Evolutionary conservation across 2,329 filamentous ascomycete genomes (phyloP), one percentile per base, ranked within the genome.

Genomic region (Hymenoscyphus repandus): DNA sequence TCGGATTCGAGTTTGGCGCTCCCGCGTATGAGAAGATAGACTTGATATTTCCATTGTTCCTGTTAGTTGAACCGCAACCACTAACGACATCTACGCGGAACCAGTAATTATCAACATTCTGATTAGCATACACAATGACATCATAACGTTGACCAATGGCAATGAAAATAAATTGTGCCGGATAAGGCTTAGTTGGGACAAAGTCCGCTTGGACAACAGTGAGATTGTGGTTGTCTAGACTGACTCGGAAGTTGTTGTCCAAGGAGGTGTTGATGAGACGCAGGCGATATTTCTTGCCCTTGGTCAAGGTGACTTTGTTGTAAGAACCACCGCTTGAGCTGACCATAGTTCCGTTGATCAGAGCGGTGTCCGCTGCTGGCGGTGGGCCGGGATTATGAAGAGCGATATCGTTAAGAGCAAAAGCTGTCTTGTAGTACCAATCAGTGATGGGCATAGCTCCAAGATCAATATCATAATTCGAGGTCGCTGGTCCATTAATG

Each of bases 121-220:
- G 64, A 47, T 74, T 61, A 6, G 75, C 76, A 17, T 69, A 72
- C 51, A 80, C 73, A 4, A 77, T 56, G 64, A 64, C 54, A 52
- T 63, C 57, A 57, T 62, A 69, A 48, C 69, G 64, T 58, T 83
- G 79, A 46, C 76, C 78, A 42, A 85, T 73, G 27, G 74, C 80
- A n/a, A 86, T 68, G 11, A 74, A 79, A 30, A 86, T 68, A 4
- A 79, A 73, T 7, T 77, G 69, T 0, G 81, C 81, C 2, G 75
- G 70, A 63, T 85, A 87, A 0, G 84, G 82, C n/a, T 38, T 32
- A 6, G 33, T 48, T 22, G 46, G 46, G 7, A 83, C 77, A 7
- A 72, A 62, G 40, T 83, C 72, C 61, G 86, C 87, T 68, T 83
- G 82, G 43, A 88, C 72, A 6, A 75, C 78, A 0, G 82, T 83